Conservation (phyloP, 1,139 yeast genomes). For the Scheffersomyces parashehatae region DNA sequence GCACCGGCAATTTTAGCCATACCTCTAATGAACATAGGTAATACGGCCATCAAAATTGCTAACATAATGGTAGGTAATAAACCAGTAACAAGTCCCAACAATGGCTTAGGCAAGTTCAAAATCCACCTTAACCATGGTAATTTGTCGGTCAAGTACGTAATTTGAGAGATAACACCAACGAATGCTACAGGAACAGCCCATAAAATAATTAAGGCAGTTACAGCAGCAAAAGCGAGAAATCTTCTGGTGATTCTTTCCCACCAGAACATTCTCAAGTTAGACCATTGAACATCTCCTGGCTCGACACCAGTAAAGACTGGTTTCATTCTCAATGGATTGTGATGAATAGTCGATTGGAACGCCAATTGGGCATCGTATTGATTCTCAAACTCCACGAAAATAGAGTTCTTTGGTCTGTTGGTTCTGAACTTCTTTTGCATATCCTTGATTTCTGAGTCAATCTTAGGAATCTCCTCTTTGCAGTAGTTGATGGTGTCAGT, state of each 20-base stretch:
- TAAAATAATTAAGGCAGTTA: slow-evolving; percentile 63
- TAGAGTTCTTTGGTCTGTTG: slow-evolving; percentile 52
- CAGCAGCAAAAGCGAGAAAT: slow-evolving; percentile 58
- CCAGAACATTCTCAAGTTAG: slow-evolving; percentile 76
- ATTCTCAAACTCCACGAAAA: slow-evolving; percentile 68
- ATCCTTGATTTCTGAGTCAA: slow-evolving; percentile 54
- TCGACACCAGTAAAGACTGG: slow-evolving; percentile 57
- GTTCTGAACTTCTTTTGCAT: slow-evolving; percentile 50
- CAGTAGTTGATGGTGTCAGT: slow-evolving; percentile 64
- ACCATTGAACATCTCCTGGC: slow-evolving; percentile 67
- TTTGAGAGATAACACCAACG: slow-evolving; percentile 89
- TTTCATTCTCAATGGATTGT: slow-evolving; percentile 49
- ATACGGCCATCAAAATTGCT: slow-evolving; percentile 76
- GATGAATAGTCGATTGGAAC: slow-evolving; percentile 58
- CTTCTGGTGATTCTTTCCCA: slow-evolving; percentile 73
- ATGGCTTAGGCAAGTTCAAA: slow-evolving; percentile 59
- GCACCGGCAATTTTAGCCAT: slow-evolving; percentile 71
- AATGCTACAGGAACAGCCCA: slow-evolving; percentile 97
- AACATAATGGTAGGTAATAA: slow-evolving; percentile 82
- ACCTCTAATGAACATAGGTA: slow-evolving; percentile 68
- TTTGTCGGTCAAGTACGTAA: slow-evolving; percentile 66
- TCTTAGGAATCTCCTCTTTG: slow-evolving; percentile 51
- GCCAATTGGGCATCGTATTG: slow-evolving; percentile 75
- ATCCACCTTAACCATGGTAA: slow-evolving; percentile 73
- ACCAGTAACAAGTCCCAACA: slow-evolving; percentile 84